Percentiles rank a stretch among this genome's conserved stretches.
phyloP scores from a whole-genome alignment of 2,329 filamentous ascomycete genomes.

The Colletotrichum nymphaeae region DNA sequence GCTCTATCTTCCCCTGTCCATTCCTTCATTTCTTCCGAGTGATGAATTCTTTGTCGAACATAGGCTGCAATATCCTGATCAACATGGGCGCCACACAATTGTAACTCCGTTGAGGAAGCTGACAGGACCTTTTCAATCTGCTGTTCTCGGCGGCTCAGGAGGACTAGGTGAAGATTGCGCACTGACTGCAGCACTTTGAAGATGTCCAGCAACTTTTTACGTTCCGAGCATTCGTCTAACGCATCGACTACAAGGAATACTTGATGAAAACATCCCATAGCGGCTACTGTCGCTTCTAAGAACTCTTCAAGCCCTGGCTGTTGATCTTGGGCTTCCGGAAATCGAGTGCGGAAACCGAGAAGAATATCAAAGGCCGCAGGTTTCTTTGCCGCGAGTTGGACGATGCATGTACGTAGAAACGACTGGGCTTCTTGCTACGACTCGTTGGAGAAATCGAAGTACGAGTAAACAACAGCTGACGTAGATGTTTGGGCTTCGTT shows the following conservation, averaged over 20 bases:
- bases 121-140: neutral
- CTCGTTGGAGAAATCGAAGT: neutral
- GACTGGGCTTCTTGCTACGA: neutral
- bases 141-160: neutral
- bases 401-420: neutral
- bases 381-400: neutral
- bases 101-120: neutral
- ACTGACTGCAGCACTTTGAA: neutral
- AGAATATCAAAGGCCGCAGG: neutral
- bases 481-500: neutral
- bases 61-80: neutral
- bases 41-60: neutral
- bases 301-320: neutral
- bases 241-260: neutral
- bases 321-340: neutral
- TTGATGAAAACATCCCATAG: neutral
- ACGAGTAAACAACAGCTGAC: neutral
- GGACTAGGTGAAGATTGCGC: neutral
- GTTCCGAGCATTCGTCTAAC: neutral
- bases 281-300: neutral
- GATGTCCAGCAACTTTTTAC: neutral
- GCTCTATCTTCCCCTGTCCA: neutral
- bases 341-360: neutral
- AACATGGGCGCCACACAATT: neutral
- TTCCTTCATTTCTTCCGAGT: neutral